Evolutionary conservation across 768 basidiomycete species (phyloP).

Genomic region (Phlebiopsis gigantea): DNA sequence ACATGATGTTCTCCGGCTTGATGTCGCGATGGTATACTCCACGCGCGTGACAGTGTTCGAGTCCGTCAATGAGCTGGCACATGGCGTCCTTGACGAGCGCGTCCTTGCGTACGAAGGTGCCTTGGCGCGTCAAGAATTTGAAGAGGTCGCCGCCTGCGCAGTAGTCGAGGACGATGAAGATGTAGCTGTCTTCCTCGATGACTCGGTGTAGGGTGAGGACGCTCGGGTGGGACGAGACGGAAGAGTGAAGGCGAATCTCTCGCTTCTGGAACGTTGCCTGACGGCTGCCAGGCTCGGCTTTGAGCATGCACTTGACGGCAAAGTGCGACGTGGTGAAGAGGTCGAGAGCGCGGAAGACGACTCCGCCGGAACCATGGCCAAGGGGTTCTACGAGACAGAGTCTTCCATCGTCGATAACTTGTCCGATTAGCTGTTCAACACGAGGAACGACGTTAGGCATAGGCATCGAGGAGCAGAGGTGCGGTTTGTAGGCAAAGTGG

Average conservation of each 20-base stretch:
- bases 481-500: not conserved
- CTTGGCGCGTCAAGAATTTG: slow-evolving; percentile 30
- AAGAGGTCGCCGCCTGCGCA: slow-evolving; percentile 37
- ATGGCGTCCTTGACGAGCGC: slow-evolving; percentile 39
- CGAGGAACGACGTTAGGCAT: slow-evolving; percentile 4
- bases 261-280: slow-evolving; percentile 40
- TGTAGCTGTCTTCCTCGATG: slow-evolving; percentile 40
- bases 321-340: slow-evolving; percentile 10
- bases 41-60: slow-evolving; percentile 41
- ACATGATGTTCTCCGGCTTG: slow-evolving; percentile 48
- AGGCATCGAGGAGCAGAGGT: not conserved
- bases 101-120: slow-evolving; percentile 36
- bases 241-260: slow-evolving; percentile 55
- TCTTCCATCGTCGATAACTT: slow-evolving; percentile 20
- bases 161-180: slow-evolving; percentile 60
- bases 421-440: slow-evolving; percentile 18
- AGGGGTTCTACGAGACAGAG: slow-evolving; percentile 17
- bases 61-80: slow-evolving; percentile 46
- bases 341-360: slow-evolving; percentile 23
- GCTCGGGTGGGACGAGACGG: slow-evolving; percentile 48
- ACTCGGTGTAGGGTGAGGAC: slow-evolving; percentile 59
- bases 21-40: slow-evolving; percentile 51
- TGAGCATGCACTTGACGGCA: slow-evolving; percentile 25
- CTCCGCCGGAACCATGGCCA: slow-evolving; percentile 23
- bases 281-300: slow-evolving; percentile 12